A percentile compares a stretch with the other conserved stretches of the same genome.
phyloP scores from a whole-genome alignment of 352 stramenopile genomes.

The Phytophthora boehmeriae region DNA sequence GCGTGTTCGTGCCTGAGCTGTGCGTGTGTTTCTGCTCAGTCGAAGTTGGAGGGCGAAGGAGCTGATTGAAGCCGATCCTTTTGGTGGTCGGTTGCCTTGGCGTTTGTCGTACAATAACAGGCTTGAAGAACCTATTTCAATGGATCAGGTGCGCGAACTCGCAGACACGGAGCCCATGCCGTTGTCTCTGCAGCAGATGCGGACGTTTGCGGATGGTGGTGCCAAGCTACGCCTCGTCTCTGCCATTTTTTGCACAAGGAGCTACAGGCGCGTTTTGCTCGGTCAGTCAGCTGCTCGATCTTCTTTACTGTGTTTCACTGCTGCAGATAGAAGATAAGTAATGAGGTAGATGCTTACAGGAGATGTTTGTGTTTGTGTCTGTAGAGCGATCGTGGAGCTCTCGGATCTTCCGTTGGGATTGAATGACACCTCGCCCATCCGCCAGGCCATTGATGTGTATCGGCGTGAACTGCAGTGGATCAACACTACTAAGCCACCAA shows the following conservation, averaged over 20 bases:
- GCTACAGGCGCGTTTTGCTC: slow-evolving; percentile 77
- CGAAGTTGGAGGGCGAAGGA: neutral
- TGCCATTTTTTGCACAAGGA: slow-evolving; percentile 80
- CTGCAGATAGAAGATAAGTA: neutral
- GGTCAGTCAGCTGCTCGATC: slow-evolving; percentile 20
- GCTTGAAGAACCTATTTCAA: slow-evolving; percentile 43
- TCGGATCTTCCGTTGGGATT: slow-evolving; percentile 73
- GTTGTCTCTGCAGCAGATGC: slow-evolving; percentile 84
- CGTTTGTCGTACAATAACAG: slow-evolving; percentile 10
- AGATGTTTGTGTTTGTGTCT: neutral
- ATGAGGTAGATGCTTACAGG: no score
- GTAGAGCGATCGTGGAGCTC: slow-evolving; percentile 68
- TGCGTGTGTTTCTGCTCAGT: slow-evolving; percentile 2
- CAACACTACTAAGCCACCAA: slow-evolving; percentile 43
- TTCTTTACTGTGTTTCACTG: neutral
- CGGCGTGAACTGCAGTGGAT: slow-evolving; percentile 58
- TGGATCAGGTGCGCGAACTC: slow-evolving; percentile 71
- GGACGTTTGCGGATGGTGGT: slow-evolving; percentile 66
- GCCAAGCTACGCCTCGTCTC: slow-evolving; percentile 68
- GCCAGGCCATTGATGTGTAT: slow-evolving; percentile 71
- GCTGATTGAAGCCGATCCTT: neutral
- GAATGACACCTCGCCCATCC: slow-evolving; percentile 64
- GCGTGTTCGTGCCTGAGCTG: slow-evolving; percentile 19
- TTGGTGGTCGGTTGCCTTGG: slow-evolving; percentile 20
- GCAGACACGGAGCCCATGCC: slow-evolving; percentile 60